Conservation (phyloP, 2,329 filamentous ascomycete species). For the Mollisia scopiformis region DNA sequence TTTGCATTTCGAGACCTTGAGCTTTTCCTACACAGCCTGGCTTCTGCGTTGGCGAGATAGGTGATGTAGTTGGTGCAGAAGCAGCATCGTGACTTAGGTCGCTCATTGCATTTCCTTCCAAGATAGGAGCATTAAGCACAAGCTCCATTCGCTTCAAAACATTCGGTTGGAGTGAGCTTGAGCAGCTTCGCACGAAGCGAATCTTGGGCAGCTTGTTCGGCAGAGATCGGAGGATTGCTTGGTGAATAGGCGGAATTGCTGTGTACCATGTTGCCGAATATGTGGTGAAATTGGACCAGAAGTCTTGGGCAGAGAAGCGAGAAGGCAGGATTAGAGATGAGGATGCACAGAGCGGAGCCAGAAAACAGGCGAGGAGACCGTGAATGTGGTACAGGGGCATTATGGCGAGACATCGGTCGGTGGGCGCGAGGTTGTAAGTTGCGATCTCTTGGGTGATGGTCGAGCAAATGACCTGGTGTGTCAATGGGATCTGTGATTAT, state of each 20-base stretch:
- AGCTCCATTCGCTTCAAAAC: slow-evolving; percentile 78
- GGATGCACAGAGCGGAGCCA: slow-evolving; percentile 74
- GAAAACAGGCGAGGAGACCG: slow-evolving; percentile 78
- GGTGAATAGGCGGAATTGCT: slow-evolving; percentile 86
- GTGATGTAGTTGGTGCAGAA: slow-evolving; percentile 70
- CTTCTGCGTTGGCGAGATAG: slow-evolving; percentile 58
- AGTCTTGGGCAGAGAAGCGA: slow-evolving; percentile 79
- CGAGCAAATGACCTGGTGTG: slow-evolving; percentile 76
- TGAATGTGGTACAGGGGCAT: slow-evolving; percentile 93
- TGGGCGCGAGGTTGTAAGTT: slow-evolving; percentile 71
- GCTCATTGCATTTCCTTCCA: slow-evolving; percentile 94
- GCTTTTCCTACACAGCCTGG: slow-evolving; percentile 81
- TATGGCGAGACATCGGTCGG: slow-evolving; percentile 80
- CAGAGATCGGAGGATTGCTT: slow-evolving; percentile 75
- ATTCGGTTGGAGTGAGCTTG: slow-evolving; percentile 79
- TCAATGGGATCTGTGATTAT: slow-evolving; percentile 64
- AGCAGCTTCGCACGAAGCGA: slow-evolving; percentile 86
- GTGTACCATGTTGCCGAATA: slow-evolving; percentile 88
- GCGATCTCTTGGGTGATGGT: slow-evolving; percentile 84
- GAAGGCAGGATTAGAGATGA: slow-evolving; percentile 78
- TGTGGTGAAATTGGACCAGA: slow-evolving; percentile 76
- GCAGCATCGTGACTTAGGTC: slow-evolving; percentile 87
- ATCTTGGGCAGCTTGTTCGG: slow-evolving; percentile 72
- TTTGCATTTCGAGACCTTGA: slow-evolving; percentile 79
- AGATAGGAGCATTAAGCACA: slow-evolving; percentile 74